phyloP scores from a whole-genome alignment of 2,329 filamentous ascomycete genomes.

The Akanthomyces uredinophilus region DNA sequence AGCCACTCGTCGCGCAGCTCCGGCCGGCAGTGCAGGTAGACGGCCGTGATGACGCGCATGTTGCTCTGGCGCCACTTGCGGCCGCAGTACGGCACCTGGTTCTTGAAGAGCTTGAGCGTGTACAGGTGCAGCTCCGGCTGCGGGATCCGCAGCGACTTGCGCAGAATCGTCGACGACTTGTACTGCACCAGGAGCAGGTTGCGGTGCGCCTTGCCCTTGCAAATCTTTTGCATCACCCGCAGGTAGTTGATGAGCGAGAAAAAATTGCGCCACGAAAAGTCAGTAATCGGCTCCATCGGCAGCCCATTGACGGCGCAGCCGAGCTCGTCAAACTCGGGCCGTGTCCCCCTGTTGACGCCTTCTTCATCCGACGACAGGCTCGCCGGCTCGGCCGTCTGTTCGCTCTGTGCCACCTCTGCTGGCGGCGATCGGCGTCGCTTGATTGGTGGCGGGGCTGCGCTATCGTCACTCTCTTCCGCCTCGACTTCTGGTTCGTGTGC shows the following conservation, averaged over 20 bases:
- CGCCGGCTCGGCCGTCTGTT: slow-evolving; percentile 21
- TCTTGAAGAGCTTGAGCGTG: slow-evolving; percentile 97
- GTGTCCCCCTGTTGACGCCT: slow-evolving; percentile 24
- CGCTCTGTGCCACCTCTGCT: slow-evolving; percentile 21
- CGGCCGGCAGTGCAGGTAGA: slow-evolving; percentile 89
- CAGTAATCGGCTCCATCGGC: slow-evolving; percentile 73
- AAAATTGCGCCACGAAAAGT: slow-evolving; percentile 90
- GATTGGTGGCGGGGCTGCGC: slow-evolving; percentile 81
- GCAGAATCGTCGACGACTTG: slow-evolving; percentile 87
- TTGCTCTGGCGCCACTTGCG: slow-evolving; percentile 97
- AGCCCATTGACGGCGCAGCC: slow-evolving; percentile 71
- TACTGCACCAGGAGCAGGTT: slow-evolving; percentile 92
- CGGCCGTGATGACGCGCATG: slow-evolving; percentile 97
- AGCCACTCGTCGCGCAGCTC: slow-evolving; percentile 95
- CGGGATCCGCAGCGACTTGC: slow-evolving; percentile 85
- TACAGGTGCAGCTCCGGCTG: slow-evolving; percentile 85
- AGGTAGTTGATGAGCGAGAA: slow-evolving; percentile 94
- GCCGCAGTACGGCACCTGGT: slow-evolving; percentile 95
- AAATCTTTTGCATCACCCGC: slow-evolving; percentile 95
- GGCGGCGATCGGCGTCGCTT: slow-evolving; percentile 47
- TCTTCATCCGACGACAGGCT: slow-evolving; percentile 26
- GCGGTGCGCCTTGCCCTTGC: slow-evolving; percentile 90
- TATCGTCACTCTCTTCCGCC: slow-evolving; percentile 59
- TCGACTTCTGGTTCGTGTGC: slow-evolving; percentile 30
- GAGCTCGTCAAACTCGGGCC: slow-evolving; percentile 75